phyloP scores from a whole-genome alignment of 768 basidiomycete genomes.

The Clavaria fumosa region DNA sequence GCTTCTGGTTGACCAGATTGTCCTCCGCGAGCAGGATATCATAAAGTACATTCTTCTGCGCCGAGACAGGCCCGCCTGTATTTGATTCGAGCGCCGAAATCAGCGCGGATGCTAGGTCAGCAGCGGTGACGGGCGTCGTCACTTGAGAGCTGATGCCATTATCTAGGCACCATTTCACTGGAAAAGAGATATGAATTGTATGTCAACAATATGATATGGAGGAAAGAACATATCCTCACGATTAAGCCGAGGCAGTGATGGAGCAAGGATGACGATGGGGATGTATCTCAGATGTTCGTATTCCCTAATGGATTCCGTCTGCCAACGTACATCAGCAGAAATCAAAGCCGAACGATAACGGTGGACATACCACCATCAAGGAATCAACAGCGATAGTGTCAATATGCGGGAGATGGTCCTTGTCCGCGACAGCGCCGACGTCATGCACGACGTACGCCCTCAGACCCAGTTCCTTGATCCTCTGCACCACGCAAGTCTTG shows the following conservation, averaged over 20 bases:
- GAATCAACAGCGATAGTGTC: constrained; percentile 96
- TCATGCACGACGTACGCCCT: constrained; percentile 62
- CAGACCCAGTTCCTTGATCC: constrained; percentile 68
- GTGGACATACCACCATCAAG: constrained; percentile 52
- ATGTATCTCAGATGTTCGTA: constrained; percentile 93
- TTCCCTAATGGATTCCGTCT: constrained; percentile 86
- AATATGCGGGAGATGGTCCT: constrained; percentile 71
- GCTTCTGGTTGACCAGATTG: constrained; percentile 89
- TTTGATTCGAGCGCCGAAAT: constrained; percentile 91
- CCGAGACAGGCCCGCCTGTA: constrained; percentile 77
- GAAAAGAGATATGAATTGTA: constrained; percentile 5
- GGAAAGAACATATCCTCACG: constrained; percentile 28
- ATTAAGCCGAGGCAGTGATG: constrained; percentile 60
- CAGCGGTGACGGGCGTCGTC: constrained; percentile 75
- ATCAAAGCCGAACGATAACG: constrained; percentile 4
- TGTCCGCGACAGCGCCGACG: constrained; percentile 69
- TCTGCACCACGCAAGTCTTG: constrained; percentile 54
- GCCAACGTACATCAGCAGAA: constrained; percentile 6
- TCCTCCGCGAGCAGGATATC: constrained; percentile 96
- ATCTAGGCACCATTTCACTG: constrained; percentile 93
- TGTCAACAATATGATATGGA: constrained; percentile 7
- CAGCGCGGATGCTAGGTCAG: constrained; percentile 84
- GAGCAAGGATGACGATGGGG: constrained; percentile 82
- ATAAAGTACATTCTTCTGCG: constrained; percentile 74
- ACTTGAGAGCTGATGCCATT: constrained; percentile 93